Percentiles rank a stretch among this genome's conserved stretches.
Conservation (phyloP, 352 stramenopile genomes). For the Phytopythium litorale region DNA sequence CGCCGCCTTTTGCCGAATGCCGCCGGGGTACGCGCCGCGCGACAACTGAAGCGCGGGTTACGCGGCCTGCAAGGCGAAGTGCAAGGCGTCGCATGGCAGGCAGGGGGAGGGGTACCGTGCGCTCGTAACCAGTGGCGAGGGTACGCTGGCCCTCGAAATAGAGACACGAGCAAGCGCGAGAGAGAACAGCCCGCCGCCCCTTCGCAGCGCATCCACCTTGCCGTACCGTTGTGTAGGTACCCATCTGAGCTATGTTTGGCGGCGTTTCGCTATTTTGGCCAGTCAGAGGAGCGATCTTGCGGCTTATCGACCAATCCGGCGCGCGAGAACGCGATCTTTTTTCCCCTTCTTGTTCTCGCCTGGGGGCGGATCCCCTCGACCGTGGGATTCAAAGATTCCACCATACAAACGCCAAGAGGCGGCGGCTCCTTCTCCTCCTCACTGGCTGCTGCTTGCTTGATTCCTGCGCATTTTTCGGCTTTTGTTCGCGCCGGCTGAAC, state of each 20-base stretch:
- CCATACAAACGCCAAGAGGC: not conserved
- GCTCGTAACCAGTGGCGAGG: not conserved
- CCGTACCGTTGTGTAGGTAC: not conserved
- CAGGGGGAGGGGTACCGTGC: not conserved
- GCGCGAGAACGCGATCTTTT: conserved; percentile 16
- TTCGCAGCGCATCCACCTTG: conserved; percentile 1
- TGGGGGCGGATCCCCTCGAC: not conserved
- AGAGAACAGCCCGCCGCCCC: not conserved
- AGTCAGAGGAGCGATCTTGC: not conserved
- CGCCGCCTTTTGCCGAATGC: not conserved
- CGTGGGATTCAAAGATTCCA: conserved; percentile 6
- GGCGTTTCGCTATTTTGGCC: conserved; percentile 3
- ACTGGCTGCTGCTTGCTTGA: not conserved
- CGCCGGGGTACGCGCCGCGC: too few relatives aligned
- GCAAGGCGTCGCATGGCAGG: not conserved
- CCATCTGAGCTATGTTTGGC: conserved; percentile 3
- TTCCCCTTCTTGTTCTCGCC: conserved; percentile 2
- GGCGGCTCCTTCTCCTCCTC: not conserved
- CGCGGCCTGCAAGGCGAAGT: too few relatives aligned
- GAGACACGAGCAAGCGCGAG: not conserved
- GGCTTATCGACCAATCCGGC: conserved; percentile 11
- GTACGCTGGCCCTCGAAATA: not conserved
- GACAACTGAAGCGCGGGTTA: not conserved
- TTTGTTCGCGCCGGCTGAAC: not conserved
- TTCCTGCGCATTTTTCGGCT: not conserved